These are phyloP conservation scores for Magnolia sinica DNA, from an alignment of 164 flowering plant species.

Conservation along the genomic window DNA sequence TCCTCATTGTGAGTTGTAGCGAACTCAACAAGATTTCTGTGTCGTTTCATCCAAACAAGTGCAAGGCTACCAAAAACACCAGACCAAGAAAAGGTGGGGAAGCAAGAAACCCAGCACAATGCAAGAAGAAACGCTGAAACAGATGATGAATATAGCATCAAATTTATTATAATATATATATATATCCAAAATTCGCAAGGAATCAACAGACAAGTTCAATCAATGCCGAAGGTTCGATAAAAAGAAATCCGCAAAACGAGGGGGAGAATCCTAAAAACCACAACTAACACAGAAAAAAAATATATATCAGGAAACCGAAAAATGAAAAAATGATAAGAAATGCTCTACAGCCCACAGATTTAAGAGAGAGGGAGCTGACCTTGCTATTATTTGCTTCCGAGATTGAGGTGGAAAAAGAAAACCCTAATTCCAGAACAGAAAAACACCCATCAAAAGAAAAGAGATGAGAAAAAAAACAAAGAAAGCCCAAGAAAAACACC, in stretches of 20 bases:
- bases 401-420: slow-evolving; percentile 2
- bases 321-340: background rate
- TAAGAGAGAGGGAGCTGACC: background rate
- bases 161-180: too few relatives aligned
- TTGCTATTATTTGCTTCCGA: background rate
- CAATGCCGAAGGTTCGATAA: background rate
- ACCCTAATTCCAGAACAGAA: slow-evolving; percentile 29
- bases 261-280: background rate
- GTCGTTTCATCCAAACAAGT: too few relatives aligned
- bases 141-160: too few relatives aligned
- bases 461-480: background rate
- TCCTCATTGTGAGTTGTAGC: too few relatives aligned
- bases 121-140: too few relatives aligned
- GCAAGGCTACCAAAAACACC: too few relatives aligned
- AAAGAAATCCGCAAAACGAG: background rate
- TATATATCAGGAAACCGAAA: background rate
- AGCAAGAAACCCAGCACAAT: too few relatives aligned
- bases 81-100: too few relatives aligned
- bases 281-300: background rate
- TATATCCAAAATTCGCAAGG: too few relatives aligned
- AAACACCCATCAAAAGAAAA: slow-evolving; percentile 20
- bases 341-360: background rate
- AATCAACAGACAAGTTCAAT: background rate
- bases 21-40: too few relatives aligned
- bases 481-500: background rate